Conservation (phyloP, 106 monocot species). For the Chionographis japonica region DNA sequence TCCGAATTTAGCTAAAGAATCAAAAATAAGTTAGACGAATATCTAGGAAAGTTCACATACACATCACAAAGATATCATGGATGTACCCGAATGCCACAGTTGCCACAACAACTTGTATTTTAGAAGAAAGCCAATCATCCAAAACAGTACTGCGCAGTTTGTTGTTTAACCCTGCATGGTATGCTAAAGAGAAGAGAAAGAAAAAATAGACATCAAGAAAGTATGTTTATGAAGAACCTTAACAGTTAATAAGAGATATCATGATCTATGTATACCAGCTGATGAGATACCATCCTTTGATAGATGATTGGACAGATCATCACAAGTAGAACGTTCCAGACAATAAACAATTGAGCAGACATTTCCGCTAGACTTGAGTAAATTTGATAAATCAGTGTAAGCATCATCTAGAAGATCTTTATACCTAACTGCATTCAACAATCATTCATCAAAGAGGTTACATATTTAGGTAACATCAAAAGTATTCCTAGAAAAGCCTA, state of each 20-base stretch:
- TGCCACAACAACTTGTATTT: constrained; percentile 87
- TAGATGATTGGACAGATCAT: constrained; percentile 58
- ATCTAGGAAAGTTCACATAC: not conserved
- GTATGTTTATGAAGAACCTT: not conserved
- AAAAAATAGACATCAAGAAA: not conserved
- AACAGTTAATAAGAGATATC: not conserved
- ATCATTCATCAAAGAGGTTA: constrained; percentile 1
- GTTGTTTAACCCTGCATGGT: constrained; percentile 91
- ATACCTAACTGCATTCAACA: constrained; percentile 67
- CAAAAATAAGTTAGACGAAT: not conserved
- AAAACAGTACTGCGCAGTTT: constrained; percentile 68
- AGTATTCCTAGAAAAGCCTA: not conserved
- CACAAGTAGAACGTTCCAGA: constrained; percentile 82
- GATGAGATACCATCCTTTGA: constrained; percentile 64
- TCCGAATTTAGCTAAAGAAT: not conserved
- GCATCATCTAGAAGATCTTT: constrained; percentile 77
- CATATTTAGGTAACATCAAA: not conserved
- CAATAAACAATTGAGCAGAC: constrained; percentile 88
- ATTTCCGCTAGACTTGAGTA: constrained; percentile 64
- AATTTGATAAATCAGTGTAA: constrained; percentile 60
- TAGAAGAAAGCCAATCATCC: constrained; percentile 85
- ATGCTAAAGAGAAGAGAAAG: constrained; percentile 41
- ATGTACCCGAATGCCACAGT: constrained; percentile 95
- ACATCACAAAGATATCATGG: constrained; percentile 1
- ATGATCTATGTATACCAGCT: constrained; percentile 48